Conservation (phyloP, 1,284 basidiomycete species). For the Athelia psychrophila region DNA sequence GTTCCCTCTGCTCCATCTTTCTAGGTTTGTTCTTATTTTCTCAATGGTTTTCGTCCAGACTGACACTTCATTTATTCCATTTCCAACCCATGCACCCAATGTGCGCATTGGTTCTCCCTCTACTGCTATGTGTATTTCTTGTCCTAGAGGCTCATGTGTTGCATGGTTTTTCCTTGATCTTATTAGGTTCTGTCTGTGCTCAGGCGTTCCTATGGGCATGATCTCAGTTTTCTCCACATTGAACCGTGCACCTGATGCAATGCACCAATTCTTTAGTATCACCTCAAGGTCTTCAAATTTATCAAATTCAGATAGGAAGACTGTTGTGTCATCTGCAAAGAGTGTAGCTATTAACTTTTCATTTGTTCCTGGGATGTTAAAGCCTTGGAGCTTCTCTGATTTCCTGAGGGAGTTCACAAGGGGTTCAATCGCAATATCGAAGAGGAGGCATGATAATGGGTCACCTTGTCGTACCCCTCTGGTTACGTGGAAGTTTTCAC, state of each 20-base stretch:
- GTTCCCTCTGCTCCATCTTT: constrained; percentile 18
- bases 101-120: constrained; percentile 21
- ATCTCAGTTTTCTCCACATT: constrained; percentile 30
- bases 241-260: constrained; percentile 30
- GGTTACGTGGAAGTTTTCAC: constrained; percentile 3
- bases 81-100: constrained; percentile 29
- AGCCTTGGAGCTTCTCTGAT: constrained; percentile 24
- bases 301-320: constrained; percentile 21
- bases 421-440: constrained; percentile 32
- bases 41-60: constrained; percentile 23
- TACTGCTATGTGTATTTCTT: constrained; percentile 18
- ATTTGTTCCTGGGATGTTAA: constrained; percentile 15
- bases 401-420: constrained; percentile 22
- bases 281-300: constrained; percentile 13
- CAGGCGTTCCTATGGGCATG: constrained; percentile 20
- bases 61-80: constrained; percentile 10
- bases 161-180: constrained; percentile 7
- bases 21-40: constrained; percentile 13
- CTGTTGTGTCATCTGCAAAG: constrained; percentile 31
- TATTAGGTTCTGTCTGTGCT: constrained; percentile 13
- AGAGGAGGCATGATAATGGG: constrained; percentile 37
- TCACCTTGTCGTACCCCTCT: constrained; percentile 24
- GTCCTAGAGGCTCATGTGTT: constrained; percentile 6
- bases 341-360: constrained; percentile 21
- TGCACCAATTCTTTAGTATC: constrained; percentile 27